Evolutionary conservation across 2,329 filamentous ascomycete species (phyloP), one percentile per base, ranked within the genome.

Genomic region (Niveomyces coronatus): DNA sequence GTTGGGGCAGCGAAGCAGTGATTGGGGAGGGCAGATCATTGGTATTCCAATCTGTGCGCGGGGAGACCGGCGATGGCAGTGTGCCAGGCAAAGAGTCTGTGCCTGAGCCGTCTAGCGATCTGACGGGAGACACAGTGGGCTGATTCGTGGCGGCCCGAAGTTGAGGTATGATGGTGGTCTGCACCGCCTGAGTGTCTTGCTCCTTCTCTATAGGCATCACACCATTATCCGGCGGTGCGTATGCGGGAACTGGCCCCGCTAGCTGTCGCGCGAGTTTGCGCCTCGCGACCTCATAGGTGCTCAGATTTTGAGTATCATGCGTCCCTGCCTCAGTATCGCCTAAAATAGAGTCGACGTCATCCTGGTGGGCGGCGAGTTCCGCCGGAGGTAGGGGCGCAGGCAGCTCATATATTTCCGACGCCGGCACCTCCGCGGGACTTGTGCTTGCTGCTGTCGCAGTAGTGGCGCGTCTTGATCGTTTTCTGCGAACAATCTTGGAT

Each of bases 371-470:
- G 30, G 73, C 67, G 29, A 76, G 56, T 48, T 76, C 72, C 5
- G 61, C 64, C 0, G 69, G 70, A 3, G 58, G 55, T 1, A 57
- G 45, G 0, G 64, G 63, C 5, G 60, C 69, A 2, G 70, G 61
- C 49, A 75, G 50, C 47, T 75, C 71, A 41, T 70, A 72, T 3
- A 71, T 63, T 43, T 71, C 64, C 27, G 70, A 66, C 35, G 63
- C 61, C 2, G 59, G 48, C 31, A 61, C 53, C 50, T 64, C 48
- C 15, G 46, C 44, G 30, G 57, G 52, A 30, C 56, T 46, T 40
- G 52, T 45, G 34, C 48, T 31, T 10, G 52, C 45, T 23, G 53
- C 50, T 17, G 53, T 49, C 10, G 31, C 45, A 4, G 24, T 41
- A 19, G 43, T 57, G 36, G 45, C 11, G 10, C 40, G 35, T 22